Evolutionary conservation across 148 eudicot genomes (phyloP).

Genomic region (Fagopyrum tataricum): DNA sequence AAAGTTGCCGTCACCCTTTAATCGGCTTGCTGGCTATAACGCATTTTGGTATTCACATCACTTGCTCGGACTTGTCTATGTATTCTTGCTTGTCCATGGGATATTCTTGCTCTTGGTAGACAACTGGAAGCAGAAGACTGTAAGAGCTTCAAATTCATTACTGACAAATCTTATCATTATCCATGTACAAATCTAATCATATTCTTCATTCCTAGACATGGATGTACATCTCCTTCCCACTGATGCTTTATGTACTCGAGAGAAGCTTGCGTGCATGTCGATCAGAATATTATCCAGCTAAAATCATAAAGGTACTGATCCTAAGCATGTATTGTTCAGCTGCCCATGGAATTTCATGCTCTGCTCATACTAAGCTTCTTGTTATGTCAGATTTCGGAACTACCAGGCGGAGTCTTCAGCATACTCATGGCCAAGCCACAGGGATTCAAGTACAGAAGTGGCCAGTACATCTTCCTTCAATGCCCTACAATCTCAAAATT

Average conservation of each 20-base stretch:
- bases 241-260: conserved; percentile 69
- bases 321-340: background rate
- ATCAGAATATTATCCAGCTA: conserved; percentile 64
- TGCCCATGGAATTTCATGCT: background rate
- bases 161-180: background rate
- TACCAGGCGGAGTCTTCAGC: conserved; percentile 85
- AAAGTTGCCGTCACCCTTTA: conserved; percentile 72
- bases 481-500: conserved; percentile 86
- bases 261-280: conserved; percentile 66
- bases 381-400: conserved; percentile 51
- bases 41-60: conserved; percentile 98
- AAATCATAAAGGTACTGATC: conserved; percentile 62
- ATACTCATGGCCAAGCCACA: conserved; percentile 74
- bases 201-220: conserved; percentile 59
- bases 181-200: background rate
- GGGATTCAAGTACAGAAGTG: conserved; percentile 89
- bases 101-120: conserved; percentile 59
- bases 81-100: conserved; percentile 74
- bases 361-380: background rate
- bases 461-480: conserved; percentile 81
- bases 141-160: conserved; percentile 26
- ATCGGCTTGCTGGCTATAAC: conserved; percentile 83
- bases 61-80: conserved; percentile 65
- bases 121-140: conserved; percentile 74
- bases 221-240: conserved; percentile 78